Conservation (phyloP, 2,329 filamentous ascomycete species). For the Coniella lustricola region DNA sequence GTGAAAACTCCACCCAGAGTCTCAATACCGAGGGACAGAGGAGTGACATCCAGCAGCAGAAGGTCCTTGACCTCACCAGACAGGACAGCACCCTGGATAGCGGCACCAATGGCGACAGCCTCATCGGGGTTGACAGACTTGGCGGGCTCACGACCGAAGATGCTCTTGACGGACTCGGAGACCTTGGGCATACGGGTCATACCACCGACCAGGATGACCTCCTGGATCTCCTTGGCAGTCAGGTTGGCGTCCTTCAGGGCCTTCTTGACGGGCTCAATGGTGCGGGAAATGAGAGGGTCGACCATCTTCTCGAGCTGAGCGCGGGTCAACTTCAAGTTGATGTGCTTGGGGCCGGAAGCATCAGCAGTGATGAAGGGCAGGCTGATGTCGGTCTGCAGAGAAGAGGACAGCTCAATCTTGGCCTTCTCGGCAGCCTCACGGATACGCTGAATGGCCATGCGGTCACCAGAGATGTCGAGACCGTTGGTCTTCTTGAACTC, state of each 20-base stretch:
- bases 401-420: conserved; percentile 97
- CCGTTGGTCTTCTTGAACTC: conserved; percentile 96
- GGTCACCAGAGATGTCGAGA: conserved; percentile 83
- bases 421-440: conserved; percentile 98
- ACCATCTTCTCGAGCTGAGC: conserved; percentile 90
- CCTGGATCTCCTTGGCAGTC: conserved; percentile 88
- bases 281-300: conserved; percentile 78
- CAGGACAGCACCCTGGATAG: conserved; percentile 93
- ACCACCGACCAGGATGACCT: conserved; percentile 95
- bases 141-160: conserved; percentile 92
- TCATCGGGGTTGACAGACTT: conserved; percentile 99
- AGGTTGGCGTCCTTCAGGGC: conserved; percentile 93
- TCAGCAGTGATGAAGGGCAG: conserved; percentile 98
- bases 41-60: conserved; percentile 89
- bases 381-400: conserved; percentile 94
- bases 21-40: conserved; percentile 95
- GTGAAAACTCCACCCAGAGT: conserved; percentile 97
- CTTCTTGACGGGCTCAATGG: conserved; percentile 90
- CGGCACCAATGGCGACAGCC: conserved; percentile 94
- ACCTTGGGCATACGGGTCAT: conserved; percentile 99
- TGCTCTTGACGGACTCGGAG: conserved; percentile 87
- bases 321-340: conserved; percentile 90
- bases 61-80: conserved; percentile 96
- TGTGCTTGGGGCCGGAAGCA: conserved; percentile 93
- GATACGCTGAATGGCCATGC: conserved; percentile 98